Evolutionary conservation across 1,284 basidiomycete species (phyloP).

Genomic region (Trichosporon sp.): DNA sequence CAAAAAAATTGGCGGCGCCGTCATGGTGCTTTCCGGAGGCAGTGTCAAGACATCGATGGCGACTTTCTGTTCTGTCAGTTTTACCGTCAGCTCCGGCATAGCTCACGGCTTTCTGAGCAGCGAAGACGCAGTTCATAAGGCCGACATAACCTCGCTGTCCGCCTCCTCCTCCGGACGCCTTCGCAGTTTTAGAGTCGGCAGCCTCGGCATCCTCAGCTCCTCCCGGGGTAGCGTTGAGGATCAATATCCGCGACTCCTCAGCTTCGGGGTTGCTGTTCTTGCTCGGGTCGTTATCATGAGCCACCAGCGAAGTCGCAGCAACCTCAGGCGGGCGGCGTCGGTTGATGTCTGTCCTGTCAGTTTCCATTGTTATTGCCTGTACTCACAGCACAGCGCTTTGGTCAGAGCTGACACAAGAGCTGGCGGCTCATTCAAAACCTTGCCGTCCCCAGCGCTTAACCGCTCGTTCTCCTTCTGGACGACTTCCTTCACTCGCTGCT

Average conservation of each 20-base stretch:
- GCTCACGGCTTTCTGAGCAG: constrained; percentile 89
- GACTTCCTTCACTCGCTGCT: constrained; percentile 66
- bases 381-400: constrained; percentile 84
- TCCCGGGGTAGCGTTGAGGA: constrained; percentile 83
- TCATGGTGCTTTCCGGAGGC: constrained; percentile 71
- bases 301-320: constrained; percentile 35
- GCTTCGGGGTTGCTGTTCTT: constrained; percentile 34
- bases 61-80: constrained; percentile 68
- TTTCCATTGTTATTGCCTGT: background rate
- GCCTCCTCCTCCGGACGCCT: constrained; percentile 30
- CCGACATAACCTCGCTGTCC: constrained; percentile 66
- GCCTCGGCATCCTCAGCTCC: constrained; percentile 30
- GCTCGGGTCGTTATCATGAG: constrained; percentile 22
- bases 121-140: constrained; percentile 99
- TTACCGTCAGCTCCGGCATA: background rate
- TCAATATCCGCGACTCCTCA: constrained; percentile 80
- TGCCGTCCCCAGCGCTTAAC: constrained; percentile 60
- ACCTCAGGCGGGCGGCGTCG: constrained; percentile 63
- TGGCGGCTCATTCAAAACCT: constrained; percentile 62
- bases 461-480: constrained; percentile 67
- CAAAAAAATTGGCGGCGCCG: constrained; percentile 73
- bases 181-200: constrained; percentile 58
- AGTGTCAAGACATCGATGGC: constrained; percentile 95
- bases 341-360: constrained; percentile 72
- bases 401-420: constrained; percentile 83